Base-by-base conservation (phyloP, 2,329 filamentous ascomycete genomes). In the Xylariaceae sp. region DNA sequence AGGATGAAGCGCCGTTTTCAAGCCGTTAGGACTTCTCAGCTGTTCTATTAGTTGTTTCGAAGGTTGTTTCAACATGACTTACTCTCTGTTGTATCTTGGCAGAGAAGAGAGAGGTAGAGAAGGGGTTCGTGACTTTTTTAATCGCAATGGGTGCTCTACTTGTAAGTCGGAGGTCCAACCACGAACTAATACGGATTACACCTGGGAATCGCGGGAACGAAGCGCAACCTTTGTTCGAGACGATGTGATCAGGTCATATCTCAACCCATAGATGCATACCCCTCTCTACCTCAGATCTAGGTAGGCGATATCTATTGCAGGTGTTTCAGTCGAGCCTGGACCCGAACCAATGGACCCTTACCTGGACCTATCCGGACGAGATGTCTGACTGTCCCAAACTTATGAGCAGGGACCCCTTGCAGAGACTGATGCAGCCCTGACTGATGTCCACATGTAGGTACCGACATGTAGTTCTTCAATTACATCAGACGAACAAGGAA, bases 401-500 rank as follows among this genome's bases (percentile, higher is more conserved):
- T 45, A 15, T n/a, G 42, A 45, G 10, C 37, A 51, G 17, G 23
- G 18, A 52, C 17, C 47, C 53, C 56, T 45, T 56, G 53, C 30
- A 52, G 45, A 53, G 51, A 39, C 47, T 35, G 37, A 55, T 49
- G 47, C 34, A 48, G 39, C 30, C 42, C 48, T 56, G 56, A 44
- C 44, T 44, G 42, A 45, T 45, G 13, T 53, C 15, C 44, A 42
- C 51, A 49, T n/a, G 42, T 50, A 35, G 4, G 15, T 23, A 6
- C 17, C 50, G 15, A 17, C 30, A 56, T 47, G 35, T 56, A 51
- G 30, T 49, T 15, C 17, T 34, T 42, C 10, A 42, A 7, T 35
- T 35, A 18, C 45, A 30, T 18, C 30, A 52, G 57, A 35, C 35
- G 13, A 55, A 48, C 58, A 62, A 51, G 49, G 53, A 18, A 58